Evolutionary conservation across 2,329 filamentous ascomycete genomes (phyloP).

Genomic region (Chaetomiaceae sp.): DNA sequence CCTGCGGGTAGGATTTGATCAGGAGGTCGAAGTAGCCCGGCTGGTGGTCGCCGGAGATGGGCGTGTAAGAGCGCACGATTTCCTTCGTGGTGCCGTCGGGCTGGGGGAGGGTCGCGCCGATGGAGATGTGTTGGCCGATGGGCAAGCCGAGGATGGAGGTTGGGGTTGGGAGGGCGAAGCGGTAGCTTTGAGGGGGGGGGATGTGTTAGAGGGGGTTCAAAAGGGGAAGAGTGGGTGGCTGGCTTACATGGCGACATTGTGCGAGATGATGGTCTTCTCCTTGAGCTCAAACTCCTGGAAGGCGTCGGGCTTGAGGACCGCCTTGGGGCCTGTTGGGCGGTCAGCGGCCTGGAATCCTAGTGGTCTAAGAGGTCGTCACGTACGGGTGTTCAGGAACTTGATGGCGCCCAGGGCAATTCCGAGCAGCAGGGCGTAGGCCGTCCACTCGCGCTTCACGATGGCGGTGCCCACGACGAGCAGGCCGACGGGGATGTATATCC

Average conservation of each 20-base stretch:
- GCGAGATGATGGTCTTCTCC: slow-evolving; percentile 92
- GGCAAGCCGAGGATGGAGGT: slow-evolving; percentile 87
- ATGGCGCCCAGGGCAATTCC: slow-evolving; percentile 63
- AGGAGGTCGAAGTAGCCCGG: slow-evolving; percentile 92
- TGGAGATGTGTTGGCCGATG: slow-evolving; percentile 98
- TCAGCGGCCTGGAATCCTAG: slow-evolving; percentile 1
- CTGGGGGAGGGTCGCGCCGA: slow-evolving; percentile 69
- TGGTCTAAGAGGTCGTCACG: slow-evolving; percentile 34
- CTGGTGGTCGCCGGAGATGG: slow-evolving; percentile 83
- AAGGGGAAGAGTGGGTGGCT: too few relatives aligned
- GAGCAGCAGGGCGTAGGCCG: slow-evolving; percentile 64
- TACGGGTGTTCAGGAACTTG: slow-evolving; percentile 70
- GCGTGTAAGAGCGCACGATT: slow-evolving; percentile 87
- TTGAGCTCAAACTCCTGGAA: slow-evolving; percentile 92
- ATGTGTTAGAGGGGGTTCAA: slow-evolving; percentile 2
- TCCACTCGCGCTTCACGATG: slow-evolving; percentile 75
- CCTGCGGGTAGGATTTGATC: slow-evolving; percentile 96
- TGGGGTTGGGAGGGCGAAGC: slow-evolving; percentile 76
- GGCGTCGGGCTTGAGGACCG: slow-evolving; percentile 77
- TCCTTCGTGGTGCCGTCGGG: slow-evolving; percentile 71
- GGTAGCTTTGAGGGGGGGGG: slow-evolving; percentile 56
- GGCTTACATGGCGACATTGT: slow-evolving; percentile 92
- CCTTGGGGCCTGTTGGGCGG: slow-evolving; percentile 58
- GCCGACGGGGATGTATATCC: slow-evolving; percentile 77
- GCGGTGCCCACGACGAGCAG: slow-evolving; percentile 71